Conservation (phyloP, 2,329 filamentous ascomycete species). For the Neurospora crassa region DNA sequence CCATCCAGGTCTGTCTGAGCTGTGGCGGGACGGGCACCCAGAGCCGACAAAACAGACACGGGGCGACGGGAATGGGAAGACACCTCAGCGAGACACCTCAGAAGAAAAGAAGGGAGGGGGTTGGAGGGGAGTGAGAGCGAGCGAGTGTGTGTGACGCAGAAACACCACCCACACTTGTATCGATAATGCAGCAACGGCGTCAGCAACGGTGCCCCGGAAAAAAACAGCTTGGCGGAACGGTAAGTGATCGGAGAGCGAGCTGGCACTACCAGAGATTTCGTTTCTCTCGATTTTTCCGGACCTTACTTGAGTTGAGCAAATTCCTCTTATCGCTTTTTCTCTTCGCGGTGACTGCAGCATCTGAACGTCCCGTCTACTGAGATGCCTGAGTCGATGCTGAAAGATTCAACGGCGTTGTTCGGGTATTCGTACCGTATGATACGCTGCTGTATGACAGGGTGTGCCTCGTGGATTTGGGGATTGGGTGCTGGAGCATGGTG, state of each 20-base stretch:
- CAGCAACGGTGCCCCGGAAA: not conserved
- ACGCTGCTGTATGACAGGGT: not conserved
- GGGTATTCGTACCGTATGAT: not conserved
- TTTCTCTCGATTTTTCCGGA: not conserved
- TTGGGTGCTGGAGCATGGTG: not conserved
- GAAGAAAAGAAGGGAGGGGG: not conserved
- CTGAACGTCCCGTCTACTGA: not conserved
- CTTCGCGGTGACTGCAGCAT: not conserved
- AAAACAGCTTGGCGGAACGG: not conserved
- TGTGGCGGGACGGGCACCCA: not conserved
- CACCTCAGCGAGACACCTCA: not conserved
- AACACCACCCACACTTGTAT: not conserved
- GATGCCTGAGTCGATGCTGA: not conserved
- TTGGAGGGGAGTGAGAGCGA: not conserved
- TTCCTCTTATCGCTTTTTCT: not conserved
- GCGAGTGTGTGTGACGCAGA: not conserved
- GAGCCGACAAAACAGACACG: not conserved
- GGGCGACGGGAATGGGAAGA: not conserved
- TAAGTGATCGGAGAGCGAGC: not conserved
- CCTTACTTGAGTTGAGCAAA: not conserved
- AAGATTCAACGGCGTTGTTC: not conserved
- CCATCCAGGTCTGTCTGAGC: constrained; percentile 3
- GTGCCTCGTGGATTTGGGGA: not conserved
- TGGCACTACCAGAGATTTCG: not conserved
- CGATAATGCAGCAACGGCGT: not conserved